Base-by-base conservation (phyloP, 192 early-diverging fungal species). In the Coemansia sp. region DNA sequence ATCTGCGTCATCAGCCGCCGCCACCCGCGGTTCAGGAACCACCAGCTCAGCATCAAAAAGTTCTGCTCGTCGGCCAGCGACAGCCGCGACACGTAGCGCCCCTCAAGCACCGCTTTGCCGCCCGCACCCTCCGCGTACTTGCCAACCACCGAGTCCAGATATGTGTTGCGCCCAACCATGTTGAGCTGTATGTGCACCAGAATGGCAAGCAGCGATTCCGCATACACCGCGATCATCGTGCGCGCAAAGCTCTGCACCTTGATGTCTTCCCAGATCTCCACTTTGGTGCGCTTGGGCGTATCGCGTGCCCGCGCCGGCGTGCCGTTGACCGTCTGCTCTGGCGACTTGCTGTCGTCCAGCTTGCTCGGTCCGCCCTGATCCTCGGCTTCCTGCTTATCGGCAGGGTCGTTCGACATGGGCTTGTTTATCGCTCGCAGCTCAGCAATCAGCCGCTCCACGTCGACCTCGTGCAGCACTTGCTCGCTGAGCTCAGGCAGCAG, bases 11-110 rank as follows among this genome's bases (percentile, higher is more conserved):
- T 84, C 54, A 84, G 81, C 46, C 71, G 61, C 53, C 82, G 87
- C 89, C 92, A 94, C 0, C 94, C 94, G 49, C 83, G 81, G 59
- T 97, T 88, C 51, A 98, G 60, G 21, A 98, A 73, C 85, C 88
- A 96, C 91, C 92, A 96, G 59, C 81, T 90, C 60, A 91, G 87
- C 48, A 88, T 91, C 66, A 99, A 59, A 66, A 90, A 99, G 72
- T 87, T 83, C 57, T 89, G 82, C 67, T 97, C 93, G 8, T 83
- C 74, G 3, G 57, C 51, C 17, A 50, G 2, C 21, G 66, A 51
- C 36, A 80, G 55, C 28, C 44, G 69, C 26, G 57, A 63, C 42
- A 37, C 43, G 46, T 57, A 56, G 6, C 48, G 66, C 10, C 64
- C 65, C 44, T 70, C 77, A 10, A 67, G 49, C 32, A 48, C 49